Evolutionary conservation across 306 rosid species (phyloP).

Genomic region (Cyclanthera cordifolia): DNA sequence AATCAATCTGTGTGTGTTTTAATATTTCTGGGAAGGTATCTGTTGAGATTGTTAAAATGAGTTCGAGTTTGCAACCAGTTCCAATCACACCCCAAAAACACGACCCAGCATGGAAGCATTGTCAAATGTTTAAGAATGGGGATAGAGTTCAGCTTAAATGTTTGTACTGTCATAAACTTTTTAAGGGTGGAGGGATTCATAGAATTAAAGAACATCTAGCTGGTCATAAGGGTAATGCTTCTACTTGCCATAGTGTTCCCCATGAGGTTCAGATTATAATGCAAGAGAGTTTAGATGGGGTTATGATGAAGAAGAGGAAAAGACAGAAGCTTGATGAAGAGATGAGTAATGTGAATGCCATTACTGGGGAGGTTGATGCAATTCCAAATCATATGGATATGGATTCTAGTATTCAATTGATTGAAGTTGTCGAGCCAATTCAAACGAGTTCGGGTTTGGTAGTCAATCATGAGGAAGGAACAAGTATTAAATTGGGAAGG

Average conservation of each 20-base stretch:
- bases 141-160: constrained; percentile 76
- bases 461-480: constrained; percentile 30
- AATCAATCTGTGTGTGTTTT: background rate
- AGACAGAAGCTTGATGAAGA: constrained; percentile 77
- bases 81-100: constrained; percentile 75
- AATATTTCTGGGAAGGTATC: background rate
- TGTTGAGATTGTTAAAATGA: constrained; percentile 26
- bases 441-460: constrained; percentile 30
- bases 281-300: constrained; percentile 78
- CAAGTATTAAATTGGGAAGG: constrained; percentile 43
- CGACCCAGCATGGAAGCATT: constrained; percentile 91
- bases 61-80: constrained; percentile 47
- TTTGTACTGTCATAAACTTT: constrained; percentile 64
- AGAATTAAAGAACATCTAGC: constrained; percentile 96
- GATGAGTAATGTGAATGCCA: constrained; percentile 40
- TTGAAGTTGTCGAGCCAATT: constrained; percentile 24
- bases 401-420: constrained; percentile 25
- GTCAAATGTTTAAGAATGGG: constrained; percentile 79
- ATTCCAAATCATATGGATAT: constrained; percentile 34
- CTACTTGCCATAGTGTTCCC: constrained; percentile 67
- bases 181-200: constrained; percentile 97
- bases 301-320: constrained; percentile 67
- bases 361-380: constrained; percentile 24
- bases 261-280: constrained; percentile 53
- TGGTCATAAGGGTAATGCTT: constrained; percentile 80